phyloP scores from a whole-genome alignment of 106 monocot genomes.

The Chionographis japonica region DNA sequence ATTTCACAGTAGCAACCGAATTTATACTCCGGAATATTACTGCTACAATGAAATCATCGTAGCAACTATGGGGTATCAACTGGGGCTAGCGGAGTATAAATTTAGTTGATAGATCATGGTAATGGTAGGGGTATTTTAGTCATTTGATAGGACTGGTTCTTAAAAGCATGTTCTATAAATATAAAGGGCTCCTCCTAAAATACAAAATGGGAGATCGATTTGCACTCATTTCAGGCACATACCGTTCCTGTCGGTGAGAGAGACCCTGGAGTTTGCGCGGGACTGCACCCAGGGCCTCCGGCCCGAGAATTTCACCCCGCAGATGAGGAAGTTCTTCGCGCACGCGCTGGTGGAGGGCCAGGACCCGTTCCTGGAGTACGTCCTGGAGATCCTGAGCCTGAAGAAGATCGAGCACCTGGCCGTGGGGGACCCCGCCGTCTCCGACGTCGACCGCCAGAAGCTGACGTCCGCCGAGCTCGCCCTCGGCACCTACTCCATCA shows the following conservation, averaged over 20 bases:
- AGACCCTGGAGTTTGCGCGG: slow-evolving; percentile 11
- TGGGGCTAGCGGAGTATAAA: too few species aligned
- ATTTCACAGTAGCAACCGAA: too few species aligned
- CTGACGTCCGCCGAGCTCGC: slow-evolving; percentile 1
- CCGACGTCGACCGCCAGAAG: slow-evolving; percentile 3
- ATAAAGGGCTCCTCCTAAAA: too few species aligned
- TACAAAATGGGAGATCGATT: too few species aligned
- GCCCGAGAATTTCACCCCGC: slow-evolving; percentile 4
- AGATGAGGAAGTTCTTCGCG: slow-evolving; percentile 12
- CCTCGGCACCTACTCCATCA: neutral
- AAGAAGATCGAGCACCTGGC: slow-evolving; percentile 9
- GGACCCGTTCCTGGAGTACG: slow-evolving; percentile 12
- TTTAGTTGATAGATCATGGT: too few species aligned
- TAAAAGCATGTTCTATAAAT: too few species aligned
- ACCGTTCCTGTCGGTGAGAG: slow-evolving; percentile 1
- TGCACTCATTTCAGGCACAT: slow-evolving; percentile 2
- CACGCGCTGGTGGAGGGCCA: slow-evolving; percentile 17
- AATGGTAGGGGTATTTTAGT: too few species aligned
- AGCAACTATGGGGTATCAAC: too few species aligned
- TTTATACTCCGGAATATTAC: too few species aligned
- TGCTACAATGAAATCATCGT: too few species aligned
- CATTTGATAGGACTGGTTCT: too few species aligned
- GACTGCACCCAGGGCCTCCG: slow-evolving; percentile 3
- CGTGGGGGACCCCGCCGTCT: neutral
- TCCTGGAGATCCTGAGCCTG: slow-evolving; percentile 8